Percentiles rank a stretch among this genome's conserved stretches.
These are phyloP conservation scores for Leishmania tarentolae DNA, from an alignment of 208 protist genomes.

Conservation along the genomic window DNA sequence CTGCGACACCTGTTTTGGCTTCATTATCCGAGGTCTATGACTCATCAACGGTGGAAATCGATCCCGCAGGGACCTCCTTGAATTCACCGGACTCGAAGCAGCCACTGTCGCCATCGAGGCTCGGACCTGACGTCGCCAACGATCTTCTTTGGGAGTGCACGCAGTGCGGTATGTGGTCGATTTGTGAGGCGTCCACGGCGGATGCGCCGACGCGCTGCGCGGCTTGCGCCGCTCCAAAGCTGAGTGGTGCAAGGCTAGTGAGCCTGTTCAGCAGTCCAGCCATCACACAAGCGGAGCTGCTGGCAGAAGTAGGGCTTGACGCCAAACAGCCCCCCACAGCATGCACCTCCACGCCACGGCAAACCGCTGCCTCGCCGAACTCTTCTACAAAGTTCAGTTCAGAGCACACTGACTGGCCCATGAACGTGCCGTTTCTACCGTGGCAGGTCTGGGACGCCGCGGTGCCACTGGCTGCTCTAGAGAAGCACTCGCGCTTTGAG, in stretches of 20 bases:
- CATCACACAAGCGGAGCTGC: slow-evolving; percentile 18
- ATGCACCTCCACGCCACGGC: background rate
- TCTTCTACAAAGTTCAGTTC: slow-evolving; percentile 30
- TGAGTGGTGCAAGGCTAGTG: slow-evolving; percentile 39
- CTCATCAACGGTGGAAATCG: background rate
- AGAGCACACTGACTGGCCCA: slow-evolving; percentile 67
- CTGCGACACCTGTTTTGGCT: background rate
- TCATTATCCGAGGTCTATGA: background rate
- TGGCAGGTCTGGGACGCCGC: slow-evolving; percentile 91
- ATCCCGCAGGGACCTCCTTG: background rate
- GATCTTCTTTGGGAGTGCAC: slow-evolving; percentile 83
- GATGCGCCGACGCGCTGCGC: slow-evolving; percentile 42
- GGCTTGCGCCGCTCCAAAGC: slow-evolving; percentile 53
- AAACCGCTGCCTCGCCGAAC: background rate
- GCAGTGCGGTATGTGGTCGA: slow-evolving; percentile 81
- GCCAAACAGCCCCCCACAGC: background rate
- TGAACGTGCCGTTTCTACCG: slow-evolving; percentile 82
- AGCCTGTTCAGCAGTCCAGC: slow-evolving; percentile 35
- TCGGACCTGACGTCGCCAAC: slow-evolving; percentile 14
- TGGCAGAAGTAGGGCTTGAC: slow-evolving; percentile 11
- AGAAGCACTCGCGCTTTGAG: slow-evolving; percentile 70
- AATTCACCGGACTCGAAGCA: background rate
- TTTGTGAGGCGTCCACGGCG: slow-evolving; percentile 31
- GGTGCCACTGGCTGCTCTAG: slow-evolving; percentile 58
- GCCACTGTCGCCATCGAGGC: background rate